Evolutionary conservation across 331 rosid genomes (phyloP).

Genomic region (Stylosanthes scabra): DNA sequence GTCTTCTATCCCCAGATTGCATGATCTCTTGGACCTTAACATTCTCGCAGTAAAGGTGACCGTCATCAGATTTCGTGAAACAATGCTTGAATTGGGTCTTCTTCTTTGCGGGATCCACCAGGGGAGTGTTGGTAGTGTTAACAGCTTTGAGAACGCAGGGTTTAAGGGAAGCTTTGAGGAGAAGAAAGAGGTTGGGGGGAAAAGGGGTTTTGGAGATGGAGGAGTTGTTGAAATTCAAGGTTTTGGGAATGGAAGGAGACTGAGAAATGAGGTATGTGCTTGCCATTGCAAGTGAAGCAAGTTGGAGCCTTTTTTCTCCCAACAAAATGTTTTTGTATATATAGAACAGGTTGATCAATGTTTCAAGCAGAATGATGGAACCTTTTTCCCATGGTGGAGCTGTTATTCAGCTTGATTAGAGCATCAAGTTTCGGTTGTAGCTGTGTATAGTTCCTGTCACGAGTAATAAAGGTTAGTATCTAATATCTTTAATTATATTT

Average conservation of each 20-base stretch:
- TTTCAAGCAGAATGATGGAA: no score
- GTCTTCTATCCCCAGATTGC: constrained; percentile 75
- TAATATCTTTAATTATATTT: no score
- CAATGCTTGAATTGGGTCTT: constrained; percentile 56
- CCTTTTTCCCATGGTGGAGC: no score
- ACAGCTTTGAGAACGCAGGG: constrained; percentile 50
- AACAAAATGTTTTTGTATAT: no score
- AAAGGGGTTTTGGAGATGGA: constrained; percentile 47
- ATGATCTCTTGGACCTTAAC: constrained; percentile 76
- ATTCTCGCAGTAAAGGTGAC: constrained; percentile 70
- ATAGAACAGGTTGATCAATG: no score
- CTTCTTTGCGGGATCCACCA: constrained; percentile 31
- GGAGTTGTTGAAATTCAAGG: constrained; percentile 31
- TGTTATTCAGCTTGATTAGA: no score
- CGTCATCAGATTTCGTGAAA: constrained; percentile 74
- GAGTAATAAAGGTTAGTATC: no score
- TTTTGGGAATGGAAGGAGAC: constrained; percentile 49
- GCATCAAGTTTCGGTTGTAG: no score
- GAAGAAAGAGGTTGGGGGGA: constrained; percentile 36
- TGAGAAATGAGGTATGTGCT: constrained; percentile 49
- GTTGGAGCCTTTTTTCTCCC: no score
- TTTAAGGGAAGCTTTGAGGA: constrained; percentile 46
- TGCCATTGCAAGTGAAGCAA: constrained; percentile 59
- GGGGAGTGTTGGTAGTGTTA: constrained; percentile 43
- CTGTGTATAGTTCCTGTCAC: no score